A percentile compares a stretch with the other conserved stretches of the same genome.
Evolutionary conservation across 2,329 filamentous ascomycete genomes (phyloP).

Genomic region (Leptographium radiaticola): DNA sequence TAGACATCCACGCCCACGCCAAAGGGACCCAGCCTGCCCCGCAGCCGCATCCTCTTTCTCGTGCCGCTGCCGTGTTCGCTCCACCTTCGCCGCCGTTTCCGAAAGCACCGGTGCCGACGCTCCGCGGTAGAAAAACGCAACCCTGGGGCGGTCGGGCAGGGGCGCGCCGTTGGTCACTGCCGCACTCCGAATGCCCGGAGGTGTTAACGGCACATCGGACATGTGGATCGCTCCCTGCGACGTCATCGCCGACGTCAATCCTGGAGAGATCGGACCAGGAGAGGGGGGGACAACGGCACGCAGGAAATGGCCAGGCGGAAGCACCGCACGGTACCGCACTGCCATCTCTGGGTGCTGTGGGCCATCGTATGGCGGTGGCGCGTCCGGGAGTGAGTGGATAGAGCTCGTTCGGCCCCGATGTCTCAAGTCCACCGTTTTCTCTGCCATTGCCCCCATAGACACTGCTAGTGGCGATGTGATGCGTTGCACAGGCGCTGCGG

Average conservation of each 20-base stretch:
- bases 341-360: conserved; percentile 24
- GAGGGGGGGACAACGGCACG: conserved; percentile 38
- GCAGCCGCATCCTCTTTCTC: conserved; percentile 55
- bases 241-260: conserved; percentile 46
- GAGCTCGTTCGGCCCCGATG: background rate
- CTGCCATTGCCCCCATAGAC: conserved; percentile 3
- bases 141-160: conserved; percentile 30
- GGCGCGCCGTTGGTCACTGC: conserved; percentile 12
- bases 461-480: background rate
- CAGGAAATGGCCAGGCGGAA: conserved; percentile 39
- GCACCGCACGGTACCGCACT: conserved; percentile 42
- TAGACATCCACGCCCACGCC: conserved; percentile 53
- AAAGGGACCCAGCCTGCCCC: conserved; percentile 44
- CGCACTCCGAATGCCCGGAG: conserved; percentile 17
- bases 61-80: conserved; percentile 38
- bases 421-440: background rate
- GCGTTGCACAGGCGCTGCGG: conserved; percentile 6
- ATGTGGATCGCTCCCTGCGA: conserved; percentile 48
- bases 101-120: background rate
- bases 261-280: conserved; percentile 50
- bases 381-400: background rate
- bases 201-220: conserved; percentile 43
- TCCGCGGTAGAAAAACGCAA: conserved; percentile 26
- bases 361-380: conserved; percentile 44
- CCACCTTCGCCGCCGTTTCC: conserved; percentile 27